A percentile compares a stretch with the other conserved stretches of the same genome.
These are phyloP conservation scores for Plasmopara halstedii DNA, from an alignment of 352 stramenopile genomes.

Conservation along the genomic window DNA sequence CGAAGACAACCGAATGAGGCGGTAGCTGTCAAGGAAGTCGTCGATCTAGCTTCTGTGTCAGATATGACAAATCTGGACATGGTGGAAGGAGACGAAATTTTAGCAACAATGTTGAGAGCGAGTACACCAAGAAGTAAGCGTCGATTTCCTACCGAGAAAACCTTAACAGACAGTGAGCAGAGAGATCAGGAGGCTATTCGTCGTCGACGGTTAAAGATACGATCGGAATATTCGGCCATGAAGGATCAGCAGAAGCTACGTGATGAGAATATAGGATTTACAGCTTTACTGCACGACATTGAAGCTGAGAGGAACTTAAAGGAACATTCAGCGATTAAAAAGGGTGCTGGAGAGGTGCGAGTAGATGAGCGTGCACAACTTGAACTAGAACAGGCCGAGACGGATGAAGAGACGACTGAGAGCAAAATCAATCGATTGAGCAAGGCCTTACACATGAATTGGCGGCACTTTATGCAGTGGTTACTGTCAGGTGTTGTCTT, in stretches of 20 bases:
- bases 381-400: slow-evolving; percentile 31
- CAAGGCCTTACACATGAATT: slow-evolving; percentile 31
- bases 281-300: too few relatives aligned
- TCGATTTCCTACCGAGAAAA: slow-evolving; percentile 42
- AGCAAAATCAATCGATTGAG: slow-evolving; percentile 25
- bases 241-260: slow-evolving; percentile 9
- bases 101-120: slow-evolving; percentile 34
- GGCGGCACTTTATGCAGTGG: slow-evolving; percentile 31
- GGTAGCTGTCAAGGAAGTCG: slow-evolving; percentile 13
- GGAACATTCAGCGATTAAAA: slow-evolving; percentile 4
- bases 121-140: slow-evolving; percentile 36
- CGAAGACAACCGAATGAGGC: background rate
- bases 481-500: slow-evolving; percentile 23
- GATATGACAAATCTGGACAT: slow-evolving; percentile 41
- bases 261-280: background rate
- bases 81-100: slow-evolving; percentile 57
- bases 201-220: slow-evolving; percentile 31
- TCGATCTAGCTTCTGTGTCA: slow-evolving; percentile 34
- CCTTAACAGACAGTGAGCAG: slow-evolving; percentile 39
- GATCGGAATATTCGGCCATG: slow-evolving; percentile 30
- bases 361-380: slow-evolving; percentile 10
- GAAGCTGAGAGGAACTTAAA: slow-evolving; percentile 6
- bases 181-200: slow-evolving; percentile 38
- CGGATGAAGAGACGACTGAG: slow-evolving; percentile 46
- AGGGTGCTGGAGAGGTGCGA: background rate